These are phyloP conservation scores for Aristolochia fimbriata DNA, from an alignment of 164 flowering plant genomes.

Conservation along the genomic window DNA sequence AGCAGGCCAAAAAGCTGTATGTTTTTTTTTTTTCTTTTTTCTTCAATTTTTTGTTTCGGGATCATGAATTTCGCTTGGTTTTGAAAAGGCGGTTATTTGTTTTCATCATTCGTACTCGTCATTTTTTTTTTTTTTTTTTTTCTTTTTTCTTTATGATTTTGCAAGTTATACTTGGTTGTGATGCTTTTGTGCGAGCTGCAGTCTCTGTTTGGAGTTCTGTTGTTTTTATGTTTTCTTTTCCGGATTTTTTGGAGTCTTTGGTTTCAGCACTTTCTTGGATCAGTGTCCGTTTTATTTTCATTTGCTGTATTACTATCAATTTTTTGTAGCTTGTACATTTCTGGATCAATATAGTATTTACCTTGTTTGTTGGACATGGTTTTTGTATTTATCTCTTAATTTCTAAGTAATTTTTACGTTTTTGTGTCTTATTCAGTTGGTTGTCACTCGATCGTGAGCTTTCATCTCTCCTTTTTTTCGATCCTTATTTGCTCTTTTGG, in stretches of 20 bases:
- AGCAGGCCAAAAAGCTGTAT: slow-evolving; percentile 84
- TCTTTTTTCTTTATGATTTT: too few relatives aligned
- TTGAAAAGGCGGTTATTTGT: background rate
- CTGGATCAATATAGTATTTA: too few relatives aligned
- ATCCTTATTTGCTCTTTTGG: background rate
- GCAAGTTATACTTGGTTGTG: too few relatives aligned
- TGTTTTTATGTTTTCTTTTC: background rate
- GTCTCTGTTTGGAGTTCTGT: background rate
- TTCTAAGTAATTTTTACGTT: background rate
- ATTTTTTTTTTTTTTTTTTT: background rate
- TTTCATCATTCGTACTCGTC: background rate
- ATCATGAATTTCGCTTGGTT: background rate
- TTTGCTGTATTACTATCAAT: background rate
- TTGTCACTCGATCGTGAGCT: background rate
- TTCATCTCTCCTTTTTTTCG: background rate
- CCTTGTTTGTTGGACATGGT: too few relatives aligned
- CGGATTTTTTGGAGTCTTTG: too few relatives aligned
- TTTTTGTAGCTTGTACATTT: background rate
- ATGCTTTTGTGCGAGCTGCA: background rate
- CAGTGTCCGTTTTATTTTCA: background rate
- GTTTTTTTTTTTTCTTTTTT: background rate
- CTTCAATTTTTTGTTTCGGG: background rate
- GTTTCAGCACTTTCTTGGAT: too few relatives aligned
- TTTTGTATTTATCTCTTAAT: background rate
- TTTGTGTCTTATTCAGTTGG: background rate